Conservation (phyloP, 345 rosid genomes). For the Populus deltoides region DNA sequence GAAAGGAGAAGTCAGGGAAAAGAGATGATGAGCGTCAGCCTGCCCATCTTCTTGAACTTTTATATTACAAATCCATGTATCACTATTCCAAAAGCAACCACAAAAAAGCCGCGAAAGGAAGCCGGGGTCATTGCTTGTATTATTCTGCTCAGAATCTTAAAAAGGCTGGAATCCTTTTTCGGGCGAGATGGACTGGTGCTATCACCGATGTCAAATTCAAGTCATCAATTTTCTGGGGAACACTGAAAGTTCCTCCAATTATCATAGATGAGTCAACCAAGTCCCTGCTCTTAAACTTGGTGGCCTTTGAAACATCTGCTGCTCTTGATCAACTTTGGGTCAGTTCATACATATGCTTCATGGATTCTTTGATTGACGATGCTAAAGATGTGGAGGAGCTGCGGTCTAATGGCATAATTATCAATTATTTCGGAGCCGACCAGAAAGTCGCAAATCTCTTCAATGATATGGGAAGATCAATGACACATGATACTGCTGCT, state of each 20-base stretch:
- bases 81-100: too few species aligned
- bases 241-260: conserved; percentile 14
- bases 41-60: conserved; percentile 1
- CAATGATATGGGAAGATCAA: not conserved
- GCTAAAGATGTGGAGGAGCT: conserved; percentile 20
- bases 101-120: too few species aligned
- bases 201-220: not conserved
- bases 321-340: not conserved
- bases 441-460: conserved; percentile 10
- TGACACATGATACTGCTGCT: conserved; percentile 5
- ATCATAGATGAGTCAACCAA: conserved; percentile 17
- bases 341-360: conserved; percentile 15
- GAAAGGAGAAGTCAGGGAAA: too few species aligned
- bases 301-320: conserved; percentile 22
- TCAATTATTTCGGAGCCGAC: conserved; percentile 16
- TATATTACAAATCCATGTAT: not conserved
- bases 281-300: conserved; percentile 1
- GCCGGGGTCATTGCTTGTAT: not conserved
- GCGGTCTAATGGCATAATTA: conserved; percentile 4
- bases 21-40: not conserved
- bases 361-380: conserved; percentile 22
- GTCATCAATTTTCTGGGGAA: not conserved
- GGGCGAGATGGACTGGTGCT: not conserved
- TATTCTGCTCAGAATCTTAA: not conserved
- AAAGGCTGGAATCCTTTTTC: not conserved